phyloP scores from a whole-genome alignment of 2,329 filamentous ascomycete genomes.

The Xylaria sp. region DNA sequence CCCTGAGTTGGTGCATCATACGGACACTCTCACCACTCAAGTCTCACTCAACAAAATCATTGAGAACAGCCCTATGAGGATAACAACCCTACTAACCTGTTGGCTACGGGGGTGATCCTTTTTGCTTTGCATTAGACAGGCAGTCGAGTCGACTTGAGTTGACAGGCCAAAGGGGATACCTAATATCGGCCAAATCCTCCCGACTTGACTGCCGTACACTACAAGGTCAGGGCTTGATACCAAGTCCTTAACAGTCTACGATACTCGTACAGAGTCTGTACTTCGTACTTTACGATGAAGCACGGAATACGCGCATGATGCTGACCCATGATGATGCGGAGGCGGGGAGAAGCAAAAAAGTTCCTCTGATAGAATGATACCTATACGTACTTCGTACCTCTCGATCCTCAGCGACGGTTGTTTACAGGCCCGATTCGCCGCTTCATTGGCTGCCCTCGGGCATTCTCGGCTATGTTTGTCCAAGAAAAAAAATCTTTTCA shows the following conservation, averaged over 20 bases:
- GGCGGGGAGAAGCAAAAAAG: neutral
- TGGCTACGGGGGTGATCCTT: constrained; percentile 6
- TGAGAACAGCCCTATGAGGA: neutral
- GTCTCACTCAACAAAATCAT: too few relatives aligned
- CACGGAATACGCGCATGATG: constrained; percentile 15
- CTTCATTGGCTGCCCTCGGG: constrained; percentile 13
- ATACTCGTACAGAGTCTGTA: neutral
- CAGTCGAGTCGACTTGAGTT: too few relatives aligned
- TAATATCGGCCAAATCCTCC: too few relatives aligned
- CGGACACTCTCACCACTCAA: too few relatives aligned
- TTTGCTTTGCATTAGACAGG: neutral
- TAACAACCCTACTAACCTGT: neutral
- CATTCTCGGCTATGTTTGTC: constrained; percentile 7
- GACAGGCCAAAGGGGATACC: too few relatives aligned
- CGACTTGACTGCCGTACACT: neutral
- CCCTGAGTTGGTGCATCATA: too few relatives aligned
- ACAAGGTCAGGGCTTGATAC: neutral
- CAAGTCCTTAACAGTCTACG: neutral
- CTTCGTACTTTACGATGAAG: too few relatives aligned
- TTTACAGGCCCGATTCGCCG: constrained; percentile 12
- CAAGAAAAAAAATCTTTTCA: neutral
- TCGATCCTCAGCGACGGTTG: constrained; percentile 22
- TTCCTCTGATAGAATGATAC: neutral
- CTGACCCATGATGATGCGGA: neutral
- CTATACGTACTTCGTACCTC: neutral